Percentiles rank a stretch among this genome's conserved stretches.
These are phyloP conservation scores for Colletotrichum paranaense DNA, from an alignment of 2,329 filamentous ascomycete genomes.

Conservation along the genomic window DNA sequence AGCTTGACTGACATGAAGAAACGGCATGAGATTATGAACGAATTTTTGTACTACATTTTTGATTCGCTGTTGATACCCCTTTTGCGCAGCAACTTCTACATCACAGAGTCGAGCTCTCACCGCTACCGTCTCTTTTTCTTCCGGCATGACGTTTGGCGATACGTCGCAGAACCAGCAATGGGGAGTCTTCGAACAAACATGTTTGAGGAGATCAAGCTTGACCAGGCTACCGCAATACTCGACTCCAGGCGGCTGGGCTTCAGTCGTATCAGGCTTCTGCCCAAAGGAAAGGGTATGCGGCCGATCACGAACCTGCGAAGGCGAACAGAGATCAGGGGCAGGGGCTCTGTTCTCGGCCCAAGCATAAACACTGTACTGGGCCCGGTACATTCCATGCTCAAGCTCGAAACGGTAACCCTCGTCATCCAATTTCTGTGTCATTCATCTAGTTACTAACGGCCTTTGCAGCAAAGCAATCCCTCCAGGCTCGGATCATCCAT, in stretches of 20 bases:
- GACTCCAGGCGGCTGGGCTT: slow-evolving; percentile 76
- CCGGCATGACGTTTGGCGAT: slow-evolving; percentile 90
- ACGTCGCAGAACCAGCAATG: slow-evolving; percentile 79
- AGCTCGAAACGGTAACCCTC: slow-evolving; percentile 75
- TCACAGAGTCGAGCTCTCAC: slow-evolving; percentile 88
- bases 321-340: slow-evolving; percentile 64
- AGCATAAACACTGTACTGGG: slow-evolving; percentile 66
- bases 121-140: slow-evolving; percentile 91
- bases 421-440: neutral
- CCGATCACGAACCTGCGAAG: slow-evolving; percentile 89
- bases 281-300: slow-evolving; percentile 80
- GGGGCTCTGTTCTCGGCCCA: slow-evolving; percentile 70
- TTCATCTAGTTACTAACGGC: neutral
- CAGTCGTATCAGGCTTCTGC: slow-evolving; percentile 83
- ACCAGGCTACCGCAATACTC: slow-evolving; percentile 68
- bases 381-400: slow-evolving; percentile 81
- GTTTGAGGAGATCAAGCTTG: slow-evolving; percentile 79
- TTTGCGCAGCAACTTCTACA: slow-evolving; percentile 88
- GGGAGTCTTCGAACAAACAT: slow-evolving; percentile 74
- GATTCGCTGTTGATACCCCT: slow-evolving; percentile 92
- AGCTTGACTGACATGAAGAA: slow-evolving; percentile 80
- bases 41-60: slow-evolving; percentile 92
- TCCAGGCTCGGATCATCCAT: slow-evolving; percentile 80
- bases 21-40: slow-evolving; percentile 80
- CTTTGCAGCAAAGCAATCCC: slow-evolving; percentile 56